Percentiles rank a stretch among this genome's conserved stretches.
Conservation (phyloP, 805 yeast genomes). For the Saturnispora bothae region DNA sequence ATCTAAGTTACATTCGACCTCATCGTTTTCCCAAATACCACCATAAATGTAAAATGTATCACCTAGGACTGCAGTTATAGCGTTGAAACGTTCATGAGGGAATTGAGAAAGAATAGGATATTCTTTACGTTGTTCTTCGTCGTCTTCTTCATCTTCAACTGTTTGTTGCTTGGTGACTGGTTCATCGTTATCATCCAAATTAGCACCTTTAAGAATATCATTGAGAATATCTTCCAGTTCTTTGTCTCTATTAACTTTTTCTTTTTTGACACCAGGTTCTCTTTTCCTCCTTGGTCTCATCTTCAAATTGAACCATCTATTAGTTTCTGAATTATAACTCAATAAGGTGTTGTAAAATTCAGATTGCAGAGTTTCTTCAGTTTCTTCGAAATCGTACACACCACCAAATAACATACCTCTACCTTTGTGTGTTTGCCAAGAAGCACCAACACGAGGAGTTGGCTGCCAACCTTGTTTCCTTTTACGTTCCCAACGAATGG, state of each 20-base stretch:
- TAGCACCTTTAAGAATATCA: slow-evolving; percentile 62
- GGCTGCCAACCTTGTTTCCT: slow-evolving; percentile 86
- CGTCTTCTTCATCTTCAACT: slow-evolving; percentile 29
- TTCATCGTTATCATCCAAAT: slow-evolving; percentile 40
- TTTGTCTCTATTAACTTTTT: slow-evolving; percentile 52
- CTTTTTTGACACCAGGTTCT: slow-evolving; percentile 27
- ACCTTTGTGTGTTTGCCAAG: slow-evolving; percentile 80
- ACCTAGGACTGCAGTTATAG: slow-evolving; percentile 74
- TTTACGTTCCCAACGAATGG: slow-evolving; percentile 79
- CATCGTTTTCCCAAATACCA: slow-evolving; percentile 85
- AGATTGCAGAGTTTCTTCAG: slow-evolving; percentile 84
- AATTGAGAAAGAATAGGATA: slow-evolving; percentile 49
- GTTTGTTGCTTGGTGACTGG: not conserved
- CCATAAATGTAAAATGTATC: slow-evolving; percentile 80
- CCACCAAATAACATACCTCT: slow-evolving; percentile 94
- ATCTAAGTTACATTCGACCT: slow-evolving; percentile 74
- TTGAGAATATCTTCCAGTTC: slow-evolving; percentile 78
- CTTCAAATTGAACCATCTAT: slow-evolving; percentile 75
- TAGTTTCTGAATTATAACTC: slow-evolving; percentile 75
- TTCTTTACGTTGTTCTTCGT: slow-evolving; percentile 24
- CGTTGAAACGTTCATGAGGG: slow-evolving; percentile 87
- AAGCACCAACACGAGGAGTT: slow-evolving; percentile 88
- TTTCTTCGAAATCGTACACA: slow-evolving; percentile 89
- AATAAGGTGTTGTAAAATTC: slow-evolving; percentile 70
- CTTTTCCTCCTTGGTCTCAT: slow-evolving; percentile 53